phyloP scores from a whole-genome alignment of 805 yeast species.

The Wickerhamomyces alni region DNA sequence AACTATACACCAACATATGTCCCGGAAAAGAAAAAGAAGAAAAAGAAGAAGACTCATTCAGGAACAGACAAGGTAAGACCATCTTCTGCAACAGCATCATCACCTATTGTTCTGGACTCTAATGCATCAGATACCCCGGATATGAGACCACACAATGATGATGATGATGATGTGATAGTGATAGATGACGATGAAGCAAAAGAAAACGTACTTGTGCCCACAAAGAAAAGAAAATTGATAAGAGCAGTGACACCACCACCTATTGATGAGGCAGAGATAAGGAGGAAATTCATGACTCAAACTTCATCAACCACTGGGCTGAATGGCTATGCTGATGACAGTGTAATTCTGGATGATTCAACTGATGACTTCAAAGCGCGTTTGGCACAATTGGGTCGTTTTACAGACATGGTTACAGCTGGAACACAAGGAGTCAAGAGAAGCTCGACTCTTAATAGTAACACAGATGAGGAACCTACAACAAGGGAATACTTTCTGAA shows the following conservation, averaged over 20 bases:
- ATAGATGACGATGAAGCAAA: not conserved
- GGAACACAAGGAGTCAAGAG: not conserved
- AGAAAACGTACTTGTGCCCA: not conserved
- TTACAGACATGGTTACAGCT: not conserved
- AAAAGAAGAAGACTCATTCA: constrained; percentile 9
- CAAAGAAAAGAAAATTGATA: not conserved
- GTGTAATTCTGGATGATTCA: constrained; percentile 1
- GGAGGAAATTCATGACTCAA: not conserved
- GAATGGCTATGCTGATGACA: not conserved
- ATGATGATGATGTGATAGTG: not conserved
- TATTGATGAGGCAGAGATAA: constrained; percentile 12
- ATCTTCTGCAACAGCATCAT: not conserved
- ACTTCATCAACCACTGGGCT: not conserved
- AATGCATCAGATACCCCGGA: not conserved
- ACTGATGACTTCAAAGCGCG: constrained; percentile 1
- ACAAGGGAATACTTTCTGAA: constrained; percentile 8
- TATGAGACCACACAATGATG: not conserved
- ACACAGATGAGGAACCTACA: not conserved
- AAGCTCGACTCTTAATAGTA: constrained; percentile 1
- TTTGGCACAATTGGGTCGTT: constrained; percentile 1
- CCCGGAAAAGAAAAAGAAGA: constrained; percentile 13
- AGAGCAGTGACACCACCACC: constrained; percentile 14
- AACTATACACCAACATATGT: not conserved
- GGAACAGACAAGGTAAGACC: not conserved
- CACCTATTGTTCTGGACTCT: not conserved